Conservation (phyloP, 2,329 filamentous ascomycete species). For the Trichoderma sp. region DNA sequence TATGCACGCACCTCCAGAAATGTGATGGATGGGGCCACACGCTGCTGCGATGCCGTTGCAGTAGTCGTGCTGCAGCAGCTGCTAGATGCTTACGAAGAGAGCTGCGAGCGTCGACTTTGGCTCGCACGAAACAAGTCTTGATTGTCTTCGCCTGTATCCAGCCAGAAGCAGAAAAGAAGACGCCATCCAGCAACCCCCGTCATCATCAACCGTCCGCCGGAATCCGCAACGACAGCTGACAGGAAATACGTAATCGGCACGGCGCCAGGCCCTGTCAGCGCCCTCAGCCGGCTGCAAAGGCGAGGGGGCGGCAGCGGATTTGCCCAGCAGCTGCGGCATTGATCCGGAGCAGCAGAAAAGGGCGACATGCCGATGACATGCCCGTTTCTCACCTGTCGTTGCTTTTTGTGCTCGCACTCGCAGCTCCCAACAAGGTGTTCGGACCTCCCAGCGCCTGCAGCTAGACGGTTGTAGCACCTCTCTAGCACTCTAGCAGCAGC, state of each 20-base stretch:
- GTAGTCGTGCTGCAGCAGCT: background rate
- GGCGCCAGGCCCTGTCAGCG: slow-evolving; percentile 1
- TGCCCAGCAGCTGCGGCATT: background rate
- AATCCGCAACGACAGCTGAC: slow-evolving; percentile 1
- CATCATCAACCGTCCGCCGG: background rate
- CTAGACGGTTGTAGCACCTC: background rate
- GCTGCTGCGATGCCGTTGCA: background rate
- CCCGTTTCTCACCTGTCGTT: background rate
- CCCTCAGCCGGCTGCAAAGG: slow-evolving; percentile 1
- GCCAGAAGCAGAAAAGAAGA: background rate
- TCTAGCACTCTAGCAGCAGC: background rate
- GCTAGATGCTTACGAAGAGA: background rate
- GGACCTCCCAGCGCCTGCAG: background rate
- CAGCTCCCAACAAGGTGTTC: background rate
- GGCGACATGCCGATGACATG: slow-evolving; percentile 22
- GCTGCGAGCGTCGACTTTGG: too few species aligned
- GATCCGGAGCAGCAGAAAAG: background rate
- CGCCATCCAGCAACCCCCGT: background rate
- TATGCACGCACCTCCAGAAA: slow-evolving; percentile 7
- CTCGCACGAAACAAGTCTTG: too few species aligned
- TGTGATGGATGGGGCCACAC: background rate
- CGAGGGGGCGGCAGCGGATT: slow-evolving; percentile 2
- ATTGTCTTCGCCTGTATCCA: too few species aligned
- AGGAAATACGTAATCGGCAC: slow-evolving; percentile 11
- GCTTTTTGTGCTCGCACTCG: background rate